Percentiles rank a stretch among this genome's conserved stretches.
Evolutionary conservation across 768 basidiomycete genomes (phyloP).

Genomic region (Clavaria fumosa): DNA sequence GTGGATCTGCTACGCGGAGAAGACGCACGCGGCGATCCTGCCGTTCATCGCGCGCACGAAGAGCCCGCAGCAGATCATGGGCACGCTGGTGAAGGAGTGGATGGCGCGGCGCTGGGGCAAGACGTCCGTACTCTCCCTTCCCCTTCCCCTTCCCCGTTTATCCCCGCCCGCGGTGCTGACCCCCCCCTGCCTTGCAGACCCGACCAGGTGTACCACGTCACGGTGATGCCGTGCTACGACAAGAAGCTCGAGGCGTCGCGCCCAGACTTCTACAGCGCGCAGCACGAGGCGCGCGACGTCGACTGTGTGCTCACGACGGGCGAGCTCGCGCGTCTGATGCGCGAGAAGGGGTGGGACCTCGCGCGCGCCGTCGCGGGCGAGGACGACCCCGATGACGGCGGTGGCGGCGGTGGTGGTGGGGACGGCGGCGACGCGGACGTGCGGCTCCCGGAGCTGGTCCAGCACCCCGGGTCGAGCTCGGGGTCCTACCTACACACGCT

Average conservation of each 20-base stretch:
- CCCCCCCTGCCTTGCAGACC: slow-evolving; percentile 33
- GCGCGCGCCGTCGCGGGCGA: slow-evolving; percentile 40
- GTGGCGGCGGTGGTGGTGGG: no score
- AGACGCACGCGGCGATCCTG: slow-evolving; percentile 86
- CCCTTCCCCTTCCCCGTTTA: not conserved
- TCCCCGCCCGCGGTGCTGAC: slow-evolving; percentile 4
- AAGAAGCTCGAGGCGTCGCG: slow-evolving; percentile 98
- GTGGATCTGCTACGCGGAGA: slow-evolving; percentile 99
- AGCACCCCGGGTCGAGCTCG: slow-evolving; percentile 74
- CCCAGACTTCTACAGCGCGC: slow-evolving; percentile 76
- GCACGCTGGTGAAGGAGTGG: slow-evolving; percentile 84
- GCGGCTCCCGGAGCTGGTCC: slow-evolving; percentile 54
- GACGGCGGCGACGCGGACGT: slow-evolving; percentile 13
- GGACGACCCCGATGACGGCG: no score
- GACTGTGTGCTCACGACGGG: slow-evolving; percentile 97
- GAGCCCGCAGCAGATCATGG: slow-evolving; percentile 92
- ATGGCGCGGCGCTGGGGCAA: slow-evolving; percentile 51
- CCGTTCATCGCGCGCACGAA: slow-evolving; percentile 81
- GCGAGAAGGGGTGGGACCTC: slow-evolving; percentile 70
- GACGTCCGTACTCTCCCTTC: slow-evolving; percentile 34
- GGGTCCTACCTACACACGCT: slow-evolving; percentile 85
- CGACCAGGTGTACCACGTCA: slow-evolving; percentile 83
- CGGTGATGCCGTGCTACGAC: slow-evolving; percentile 99
- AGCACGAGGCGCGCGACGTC: slow-evolving; percentile 77
- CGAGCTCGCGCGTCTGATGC: slow-evolving; percentile 76